These are phyloP conservation scores for Mucor sp. DNA, from an alignment of 371 early-diverging fungal genomes.

Conservation along the genomic window DNA sequence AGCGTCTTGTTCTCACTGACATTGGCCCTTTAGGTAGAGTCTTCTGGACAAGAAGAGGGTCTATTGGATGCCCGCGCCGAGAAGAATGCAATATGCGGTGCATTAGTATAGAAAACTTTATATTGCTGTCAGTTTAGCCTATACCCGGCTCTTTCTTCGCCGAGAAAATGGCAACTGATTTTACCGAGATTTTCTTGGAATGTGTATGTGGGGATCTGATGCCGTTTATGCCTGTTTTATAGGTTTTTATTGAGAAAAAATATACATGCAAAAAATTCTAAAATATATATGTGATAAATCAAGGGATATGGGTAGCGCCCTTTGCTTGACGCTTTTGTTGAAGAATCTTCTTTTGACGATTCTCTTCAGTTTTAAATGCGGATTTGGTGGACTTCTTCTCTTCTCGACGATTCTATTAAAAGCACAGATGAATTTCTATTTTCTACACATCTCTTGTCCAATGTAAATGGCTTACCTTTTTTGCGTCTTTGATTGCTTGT, in stretches of 20 bases:
- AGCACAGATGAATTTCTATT: background rate
- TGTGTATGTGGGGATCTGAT: background rate
- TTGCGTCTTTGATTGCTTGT: conserved; percentile 78
- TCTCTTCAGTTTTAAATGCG: conserved; percentile 71
- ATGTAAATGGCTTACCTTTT: conserved; percentile 43
- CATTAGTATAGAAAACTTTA: background rate
- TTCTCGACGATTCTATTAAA: conserved; percentile 58
- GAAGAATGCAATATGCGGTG: background rate
- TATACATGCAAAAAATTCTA: background rate
- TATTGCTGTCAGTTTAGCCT: background rate
- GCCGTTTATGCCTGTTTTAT: background rate
- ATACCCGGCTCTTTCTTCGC: background rate
- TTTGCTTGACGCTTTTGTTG: conserved; percentile 54
- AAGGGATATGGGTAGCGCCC: conserved; percentile 49
- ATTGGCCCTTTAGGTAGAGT: background rate
- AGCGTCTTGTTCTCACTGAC: too few relatives aligned
- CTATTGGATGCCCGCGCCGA: background rate
- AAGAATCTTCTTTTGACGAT: conserved; percentile 51
- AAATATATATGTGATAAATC: conserved; percentile 1
- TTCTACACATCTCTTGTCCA: conserved; percentile 5
- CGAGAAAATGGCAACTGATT: background rate
- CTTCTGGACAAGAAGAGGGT: too few relatives aligned
- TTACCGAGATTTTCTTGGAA: background rate
- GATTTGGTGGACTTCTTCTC: conserved; percentile 77
- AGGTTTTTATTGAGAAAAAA: background rate